A percentile compares a stretch with the other conserved stretches of the same genome.
Conservation (phyloP, 1,284 basidiomycete species). For the Cutaneotrichosporon cavernicola region DNA sequence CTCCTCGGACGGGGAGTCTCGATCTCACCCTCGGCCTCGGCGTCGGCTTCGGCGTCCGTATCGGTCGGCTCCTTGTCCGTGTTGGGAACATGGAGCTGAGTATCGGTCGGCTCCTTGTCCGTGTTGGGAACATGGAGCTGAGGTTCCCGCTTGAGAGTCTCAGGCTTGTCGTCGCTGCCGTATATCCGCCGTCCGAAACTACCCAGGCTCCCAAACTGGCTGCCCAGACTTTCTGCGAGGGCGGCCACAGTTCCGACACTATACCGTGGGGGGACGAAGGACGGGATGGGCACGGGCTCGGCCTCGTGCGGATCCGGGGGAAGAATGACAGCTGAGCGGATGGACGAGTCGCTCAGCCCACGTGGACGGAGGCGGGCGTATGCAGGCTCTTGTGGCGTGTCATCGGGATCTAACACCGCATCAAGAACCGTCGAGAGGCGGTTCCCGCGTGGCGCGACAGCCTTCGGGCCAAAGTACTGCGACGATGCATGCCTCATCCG, state of each 20-base stretch:
- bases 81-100: no score
- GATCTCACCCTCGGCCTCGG: conserved; percentile 1
- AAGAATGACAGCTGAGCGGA: conserved; percentile 71
- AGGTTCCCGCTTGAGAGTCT: neutral
- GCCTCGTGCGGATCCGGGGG: neutral
- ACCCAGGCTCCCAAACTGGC: neutral
- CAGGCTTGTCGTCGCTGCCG: neutral
- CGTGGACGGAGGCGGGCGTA: conserved; percentile 67
- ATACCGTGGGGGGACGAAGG: neutral
- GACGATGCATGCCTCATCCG: conserved; percentile 38
- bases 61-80: neutral
- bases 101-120: neutral
- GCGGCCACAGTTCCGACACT: neutral
- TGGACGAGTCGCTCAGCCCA: conserved; percentile 84
- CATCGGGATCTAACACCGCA: conserved; percentile 67
- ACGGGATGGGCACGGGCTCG: neutral
- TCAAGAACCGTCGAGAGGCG: conserved; percentile 67
- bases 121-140: no score
- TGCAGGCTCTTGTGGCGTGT: conserved; percentile 39
- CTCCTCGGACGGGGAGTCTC: neutral
- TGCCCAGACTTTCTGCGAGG: conserved; percentile 1
- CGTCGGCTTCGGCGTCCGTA: conserved; percentile 1
- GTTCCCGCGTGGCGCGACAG: conserved; percentile 20
- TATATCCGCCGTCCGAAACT: conserved; percentile 3
- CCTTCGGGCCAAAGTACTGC: conserved; percentile 36